Evolutionary conservation across 441 rosid genomes (phyloP), one percentile per base, ranked within the genome.

Genomic region (Gossypium lobatum): DNA sequence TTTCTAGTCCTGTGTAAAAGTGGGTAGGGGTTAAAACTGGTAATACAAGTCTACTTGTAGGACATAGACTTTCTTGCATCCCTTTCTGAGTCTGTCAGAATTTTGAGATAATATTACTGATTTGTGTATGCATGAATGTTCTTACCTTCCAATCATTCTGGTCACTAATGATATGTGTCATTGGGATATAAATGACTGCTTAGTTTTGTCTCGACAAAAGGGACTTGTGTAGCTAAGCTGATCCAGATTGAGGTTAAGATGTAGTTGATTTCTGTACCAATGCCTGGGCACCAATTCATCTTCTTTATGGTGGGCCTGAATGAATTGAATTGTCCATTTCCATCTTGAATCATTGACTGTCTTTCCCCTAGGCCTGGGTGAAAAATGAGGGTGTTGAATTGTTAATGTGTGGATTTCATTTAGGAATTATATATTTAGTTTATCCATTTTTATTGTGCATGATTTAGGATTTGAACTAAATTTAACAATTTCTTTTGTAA

Each of bases 41-140:
- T 64, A 64, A 4, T 64, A 18, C 9, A 39, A 21, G 55, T 37
- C 68, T 64, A 64, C 50, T 64, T 37, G 50, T 63, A 63, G 68
- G 68, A 16, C 26, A 62, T 7, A 39, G 28, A 17, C 50, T 64
- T 64, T 26, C 50, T 18, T 64, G 68, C 28, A 37, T 39, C 6
- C 3, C 26, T 18, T 64, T 39, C 4, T 10, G 28, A 0, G 28
- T 17, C 52, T 18, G 57, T 66, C 2, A 18, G 55, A 65, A 65
- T 65, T 65, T 20, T 6, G 16, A 10, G 14, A 65, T 65, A 20
- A 17, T 18, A 26, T 20, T 39, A 3, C 34, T 34, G 50, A 45
- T 39, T 46, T 20, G 10, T 11, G 14, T 13, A 13, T 46, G 37
- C 2, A 13, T 23, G 57, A 20, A 45, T 66, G 26, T 64, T 20